Conservation (phyloP, 1,139 yeast species). For the Blastobotrys illinoisensis region DNA sequence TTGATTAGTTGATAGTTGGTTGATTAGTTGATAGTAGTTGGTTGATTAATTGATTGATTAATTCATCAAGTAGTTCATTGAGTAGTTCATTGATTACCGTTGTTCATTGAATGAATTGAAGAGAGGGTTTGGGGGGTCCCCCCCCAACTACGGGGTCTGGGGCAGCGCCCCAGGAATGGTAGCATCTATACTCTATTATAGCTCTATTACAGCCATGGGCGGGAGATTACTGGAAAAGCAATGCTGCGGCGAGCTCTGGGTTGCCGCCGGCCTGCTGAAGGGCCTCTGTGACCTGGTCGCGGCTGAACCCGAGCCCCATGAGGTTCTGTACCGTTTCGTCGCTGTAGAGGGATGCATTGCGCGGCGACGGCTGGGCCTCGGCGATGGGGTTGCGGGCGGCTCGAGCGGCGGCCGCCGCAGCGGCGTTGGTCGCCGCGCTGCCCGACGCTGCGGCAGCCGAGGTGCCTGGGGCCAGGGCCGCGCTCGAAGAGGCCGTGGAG, state of each 20-base stretch:
- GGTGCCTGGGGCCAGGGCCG: not conserved
- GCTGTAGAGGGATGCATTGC: constrained; percentile 28
- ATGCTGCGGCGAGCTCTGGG: constrained; percentile 78
- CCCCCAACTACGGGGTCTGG: not conserved
- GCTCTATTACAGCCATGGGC: not conserved
- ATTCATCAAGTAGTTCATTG: no score
- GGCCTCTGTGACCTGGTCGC: constrained; percentile 60
- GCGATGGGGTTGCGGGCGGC: constrained; percentile 10
- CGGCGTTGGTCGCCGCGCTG: constrained; percentile 21
- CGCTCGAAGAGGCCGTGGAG: not conserved
- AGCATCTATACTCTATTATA: not conserved
- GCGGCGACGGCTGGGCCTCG: constrained; percentile 18
- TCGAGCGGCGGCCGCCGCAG: constrained; percentile 24
- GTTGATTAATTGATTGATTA: no score
- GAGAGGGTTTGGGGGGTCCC: not conserved
- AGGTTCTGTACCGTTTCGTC: constrained; percentile 51
- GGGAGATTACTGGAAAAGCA: constrained; percentile 43
- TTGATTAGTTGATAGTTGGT: no score
- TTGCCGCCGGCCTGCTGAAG: constrained; percentile 65
- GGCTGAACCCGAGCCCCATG: constrained; percentile 64
- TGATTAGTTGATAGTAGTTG: no score
- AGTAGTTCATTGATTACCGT: no score
- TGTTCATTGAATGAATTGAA: no score
- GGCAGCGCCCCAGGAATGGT: no score
- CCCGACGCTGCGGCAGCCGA: constrained; percentile 12